phyloP scores from a whole-genome alignment of 345 rosid species.

The Euphorbia pulcherrima region DNA sequence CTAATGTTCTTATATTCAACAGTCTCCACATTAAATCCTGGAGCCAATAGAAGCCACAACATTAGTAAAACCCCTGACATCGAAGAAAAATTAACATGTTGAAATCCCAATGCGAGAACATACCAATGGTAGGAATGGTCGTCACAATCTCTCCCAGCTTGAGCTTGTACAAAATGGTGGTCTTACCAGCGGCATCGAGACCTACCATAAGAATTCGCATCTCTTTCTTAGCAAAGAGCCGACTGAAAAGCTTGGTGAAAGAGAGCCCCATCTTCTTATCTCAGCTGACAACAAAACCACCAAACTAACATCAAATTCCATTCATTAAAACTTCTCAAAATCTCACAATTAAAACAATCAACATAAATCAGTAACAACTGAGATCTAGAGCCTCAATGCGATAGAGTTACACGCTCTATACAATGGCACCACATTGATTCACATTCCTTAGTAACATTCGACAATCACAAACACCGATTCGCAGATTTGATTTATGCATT shows the following conservation, averaged over 20 bases:
- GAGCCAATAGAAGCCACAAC: not conserved
- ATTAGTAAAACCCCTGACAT: not conserved
- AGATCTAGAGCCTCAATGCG: not conserved
- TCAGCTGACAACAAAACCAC: slow-evolving; percentile 7
- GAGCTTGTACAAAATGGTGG: slow-evolving; percentile 25
- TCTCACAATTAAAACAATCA: not conserved
- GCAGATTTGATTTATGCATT: not conserved
- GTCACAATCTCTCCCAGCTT: slow-evolving; percentile 26
- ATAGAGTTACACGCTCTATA: not conserved
- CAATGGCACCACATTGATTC: not conserved
- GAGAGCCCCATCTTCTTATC: slow-evolving; percentile 22
- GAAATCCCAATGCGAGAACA: not conserved
- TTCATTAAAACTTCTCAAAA: not conserved
- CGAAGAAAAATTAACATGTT: not conserved
- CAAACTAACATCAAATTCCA: not conserved
- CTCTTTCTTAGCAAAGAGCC: slow-evolving; percentile 24
- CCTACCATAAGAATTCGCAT: slow-evolving; percentile 25
- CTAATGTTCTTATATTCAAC: slow-evolving; percentile 27
- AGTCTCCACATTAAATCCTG: slow-evolving; percentile 25
- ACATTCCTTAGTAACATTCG: not conserved
- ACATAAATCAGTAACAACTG: not conserved
- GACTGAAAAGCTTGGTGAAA: slow-evolving; percentile 23
- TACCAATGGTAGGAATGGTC: slow-evolving; percentile 25
- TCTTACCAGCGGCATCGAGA: slow-evolving; percentile 27
- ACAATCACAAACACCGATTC: not conserved